Percentiles rank a stretch among this genome's conserved stretches.
Conservation (phyloP, 1,284 basidiomycete species). For the Marasmius tenuissimus region DNA sequence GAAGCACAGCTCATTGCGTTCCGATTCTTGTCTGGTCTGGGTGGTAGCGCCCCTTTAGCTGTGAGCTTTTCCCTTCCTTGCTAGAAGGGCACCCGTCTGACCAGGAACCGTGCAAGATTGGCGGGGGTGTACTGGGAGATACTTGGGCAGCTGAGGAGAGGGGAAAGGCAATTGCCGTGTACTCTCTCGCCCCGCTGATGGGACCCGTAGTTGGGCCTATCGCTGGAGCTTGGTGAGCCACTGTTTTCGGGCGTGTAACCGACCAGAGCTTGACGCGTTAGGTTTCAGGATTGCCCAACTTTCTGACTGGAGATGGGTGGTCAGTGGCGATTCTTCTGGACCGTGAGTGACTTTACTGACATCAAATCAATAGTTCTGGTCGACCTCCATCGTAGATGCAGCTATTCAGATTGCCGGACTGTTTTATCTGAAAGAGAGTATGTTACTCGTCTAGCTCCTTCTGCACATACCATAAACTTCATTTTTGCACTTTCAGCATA, state of each 20-base stretch:
- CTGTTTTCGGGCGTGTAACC: not conserved
- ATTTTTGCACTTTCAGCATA: constrained; percentile 41
- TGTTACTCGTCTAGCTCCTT: constrained; percentile 15
- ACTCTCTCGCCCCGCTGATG: constrained; percentile 63
- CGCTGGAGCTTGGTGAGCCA: constrained; percentile 57
- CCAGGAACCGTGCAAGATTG: constrained; percentile 38
- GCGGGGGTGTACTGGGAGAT: constrained; percentile 72
- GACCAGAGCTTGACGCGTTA: not conserved
- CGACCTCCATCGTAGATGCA: constrained; percentile 35
- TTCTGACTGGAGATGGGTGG: constrained; percentile 68
- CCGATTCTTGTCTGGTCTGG: constrained; percentile 63
- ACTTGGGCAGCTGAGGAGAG: constrained; percentile 67
- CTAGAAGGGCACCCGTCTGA: constrained; percentile 21
- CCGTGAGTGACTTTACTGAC: constrained; percentile 35
- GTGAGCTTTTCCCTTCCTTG: constrained; percentile 30
- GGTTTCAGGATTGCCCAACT: constrained; percentile 48
- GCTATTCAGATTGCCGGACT: constrained; percentile 53
- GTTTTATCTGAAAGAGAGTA: constrained; percentile 65
- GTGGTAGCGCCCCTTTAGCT: constrained; percentile 63
- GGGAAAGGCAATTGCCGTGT: constrained; percentile 67
- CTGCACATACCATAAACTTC: not conserved
- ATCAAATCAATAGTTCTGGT: constrained; percentile 6
- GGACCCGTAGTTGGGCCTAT: constrained; percentile 69
- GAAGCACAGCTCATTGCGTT: constrained; percentile 61
- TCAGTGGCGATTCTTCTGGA: constrained; percentile 48